A percentile compares a stretch with the other conserved stretches of the same genome.
Conservation (phyloP, 2,329 filamentous ascomycete species). For the Fusarium subtropicale region DNA sequence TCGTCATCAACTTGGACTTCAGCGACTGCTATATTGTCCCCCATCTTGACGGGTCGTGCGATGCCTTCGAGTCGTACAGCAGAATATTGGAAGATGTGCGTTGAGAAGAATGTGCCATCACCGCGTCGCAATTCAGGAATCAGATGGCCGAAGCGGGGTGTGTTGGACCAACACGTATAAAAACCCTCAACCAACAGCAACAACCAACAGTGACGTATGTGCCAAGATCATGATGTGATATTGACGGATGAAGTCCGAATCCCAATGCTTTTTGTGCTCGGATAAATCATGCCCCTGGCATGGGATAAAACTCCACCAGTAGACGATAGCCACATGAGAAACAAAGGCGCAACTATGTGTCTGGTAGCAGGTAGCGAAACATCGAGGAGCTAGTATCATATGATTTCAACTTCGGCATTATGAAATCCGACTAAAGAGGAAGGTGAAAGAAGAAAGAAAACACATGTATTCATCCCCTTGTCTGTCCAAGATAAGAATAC, state of each 20-base stretch:
- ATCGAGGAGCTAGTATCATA: accelerated
- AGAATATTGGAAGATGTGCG: too few species aligned
- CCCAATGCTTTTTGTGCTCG: accelerated
- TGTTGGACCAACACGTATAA: neutral
- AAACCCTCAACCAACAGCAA: neutral
- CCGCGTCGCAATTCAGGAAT: neutral
- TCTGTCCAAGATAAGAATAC: too few species aligned
- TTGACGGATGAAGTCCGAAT: accelerated
- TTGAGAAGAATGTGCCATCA: neutral
- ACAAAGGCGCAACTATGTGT: neutral
- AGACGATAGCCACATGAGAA: neutral
- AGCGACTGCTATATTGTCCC: neutral
- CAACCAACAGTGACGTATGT: neutral
- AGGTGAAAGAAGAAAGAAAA: too few species aligned
- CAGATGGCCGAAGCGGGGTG: neutral
- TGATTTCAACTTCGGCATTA: accelerated
- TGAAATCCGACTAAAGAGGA: too few species aligned
- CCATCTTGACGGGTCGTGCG: neutral
- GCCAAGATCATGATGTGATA: neutral
- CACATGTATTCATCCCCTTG: too few species aligned
- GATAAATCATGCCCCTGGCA: accelerated
- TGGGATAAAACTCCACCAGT: neutral
- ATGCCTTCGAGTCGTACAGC: accelerated
- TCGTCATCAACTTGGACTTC: conserved; percentile 31
- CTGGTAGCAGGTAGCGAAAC: too few species aligned